Percentiles rank a stretch among this genome's conserved stretches.
Evolutionary conservation across 441 rosid species (phyloP).

Genomic region (Erodium chrysanthum): DNA sequence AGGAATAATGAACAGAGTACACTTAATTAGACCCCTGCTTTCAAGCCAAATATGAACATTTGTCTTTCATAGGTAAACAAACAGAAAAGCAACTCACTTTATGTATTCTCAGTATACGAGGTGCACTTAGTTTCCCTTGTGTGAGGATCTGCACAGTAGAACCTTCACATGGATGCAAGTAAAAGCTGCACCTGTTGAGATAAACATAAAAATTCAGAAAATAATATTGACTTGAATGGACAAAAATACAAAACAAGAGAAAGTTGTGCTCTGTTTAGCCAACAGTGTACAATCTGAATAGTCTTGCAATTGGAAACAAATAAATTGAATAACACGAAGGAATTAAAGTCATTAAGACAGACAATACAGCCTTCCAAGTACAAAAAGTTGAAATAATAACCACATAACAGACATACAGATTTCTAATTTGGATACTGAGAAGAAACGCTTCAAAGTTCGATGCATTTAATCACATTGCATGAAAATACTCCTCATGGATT

Average conservation of each 20-base stretch:
- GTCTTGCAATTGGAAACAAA: background rate
- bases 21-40: too few species aligned
- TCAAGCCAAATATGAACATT: background rate
- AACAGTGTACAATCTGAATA: background rate
- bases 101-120: conserved; percentile 90
- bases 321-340: background rate
- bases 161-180: conserved; percentile 89
- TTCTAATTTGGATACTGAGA: background rate
- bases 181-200: conserved; percentile 86
- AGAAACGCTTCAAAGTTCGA: conserved; percentile 1
- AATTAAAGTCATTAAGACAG: background rate
- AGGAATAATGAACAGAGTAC: background rate
- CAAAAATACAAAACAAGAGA: background rate
- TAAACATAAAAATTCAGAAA: conserved; percentile 8
- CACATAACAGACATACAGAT: background rate
- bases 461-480: background rate
- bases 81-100: conserved; percentile 44
- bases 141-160: conserved; percentile 71
- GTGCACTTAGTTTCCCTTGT: conserved; percentile 97
- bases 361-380: background rate
- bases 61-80: background rate
- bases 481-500: background rate
- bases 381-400: background rate
- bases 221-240: background rate
- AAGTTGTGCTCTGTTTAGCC: background rate